These are phyloP conservation scores for Starmerella kuoi DNA, from an alignment of 805 yeast genomes.

Conservation along the genomic window DNA sequence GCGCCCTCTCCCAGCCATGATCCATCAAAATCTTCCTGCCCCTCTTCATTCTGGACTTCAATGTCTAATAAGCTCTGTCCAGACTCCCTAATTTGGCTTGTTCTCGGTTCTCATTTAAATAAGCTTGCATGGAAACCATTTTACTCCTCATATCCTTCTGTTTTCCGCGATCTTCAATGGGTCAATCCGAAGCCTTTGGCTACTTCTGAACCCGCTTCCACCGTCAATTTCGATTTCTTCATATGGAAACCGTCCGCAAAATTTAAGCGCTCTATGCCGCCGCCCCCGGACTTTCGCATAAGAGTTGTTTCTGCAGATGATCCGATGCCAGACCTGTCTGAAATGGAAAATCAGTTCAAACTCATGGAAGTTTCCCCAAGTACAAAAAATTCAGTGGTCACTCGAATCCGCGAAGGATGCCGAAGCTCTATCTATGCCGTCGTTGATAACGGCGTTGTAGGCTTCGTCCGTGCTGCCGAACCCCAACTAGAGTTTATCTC, in stretches of 20 bases:
- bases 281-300: constrained; percentile 63
- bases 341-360: constrained; percentile 29
- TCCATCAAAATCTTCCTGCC: background rate
- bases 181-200: constrained; percentile 3
- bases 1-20: background rate
- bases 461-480: constrained; percentile 38
- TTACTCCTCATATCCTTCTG: constrained; percentile 14
- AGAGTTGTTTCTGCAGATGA: constrained; percentile 39
- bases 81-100: constrained; percentile 4
- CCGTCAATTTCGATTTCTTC: constrained; percentile 40
- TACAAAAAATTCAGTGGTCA: constrained; percentile 28
- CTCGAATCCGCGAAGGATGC: constrained; percentile 41
- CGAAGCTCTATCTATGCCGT: constrained; percentile 50
- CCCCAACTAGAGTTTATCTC: constrained; percentile 13
- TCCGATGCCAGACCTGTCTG: constrained; percentile 28
- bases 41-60: background rate
- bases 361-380: constrained; percentile 18
- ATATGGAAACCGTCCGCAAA: constrained; percentile 71
- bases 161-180: constrained; percentile 17
- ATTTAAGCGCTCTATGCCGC: constrained; percentile 58
- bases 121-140: constrained; percentile 20
- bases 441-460: constrained; percentile 63
- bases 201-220: constrained; percentile 11
- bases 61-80: background rate
- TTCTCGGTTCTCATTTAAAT: constrained; percentile 5